These are phyloP conservation scores for Cicer bijugum DNA, from an alignment of 306 rosid genomes.

Conservation along the genomic window DNA sequence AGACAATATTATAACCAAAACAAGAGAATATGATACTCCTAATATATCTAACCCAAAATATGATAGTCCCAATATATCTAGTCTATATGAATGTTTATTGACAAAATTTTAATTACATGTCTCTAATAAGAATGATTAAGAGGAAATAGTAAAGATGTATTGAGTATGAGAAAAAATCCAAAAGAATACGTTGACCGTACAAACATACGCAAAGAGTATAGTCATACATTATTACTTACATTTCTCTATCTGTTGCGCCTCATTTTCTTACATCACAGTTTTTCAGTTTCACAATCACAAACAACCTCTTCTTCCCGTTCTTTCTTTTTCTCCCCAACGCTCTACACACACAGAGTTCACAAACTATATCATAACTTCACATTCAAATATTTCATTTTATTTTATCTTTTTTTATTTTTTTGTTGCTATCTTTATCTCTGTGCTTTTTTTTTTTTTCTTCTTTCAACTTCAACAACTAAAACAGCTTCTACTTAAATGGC, in stretches of 20 bases:
- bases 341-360: neutral
- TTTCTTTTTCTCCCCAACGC: neutral
- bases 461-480: too few species aligned
- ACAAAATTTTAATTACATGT: too few species aligned
- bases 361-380: neutral
- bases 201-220: neutral
- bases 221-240: neutral
- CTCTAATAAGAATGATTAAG: too few species aligned
- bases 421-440: neutral
- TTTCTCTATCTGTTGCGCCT: neutral
- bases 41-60: too few species aligned
- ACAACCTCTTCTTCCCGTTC: neutral
- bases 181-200: slow-evolving; percentile 33
- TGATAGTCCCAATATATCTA: too few species aligned
- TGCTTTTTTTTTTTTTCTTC: neutral
- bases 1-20: too few species aligned
- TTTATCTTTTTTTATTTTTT: neutral
- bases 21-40: too few species aligned
- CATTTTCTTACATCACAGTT: neutral
- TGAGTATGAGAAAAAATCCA: neutral
- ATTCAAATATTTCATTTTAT: neutral
- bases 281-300: neutral
- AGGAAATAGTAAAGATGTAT: too few species aligned
- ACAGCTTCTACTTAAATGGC: slow-evolving; percentile 45
- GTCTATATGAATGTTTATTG: too few species aligned